Percentiles rank a stretch among this genome's conserved stretches.
Conservation (phyloP, 108 stramenopile genomes). For the Thalassiosira profunda region DNA sequence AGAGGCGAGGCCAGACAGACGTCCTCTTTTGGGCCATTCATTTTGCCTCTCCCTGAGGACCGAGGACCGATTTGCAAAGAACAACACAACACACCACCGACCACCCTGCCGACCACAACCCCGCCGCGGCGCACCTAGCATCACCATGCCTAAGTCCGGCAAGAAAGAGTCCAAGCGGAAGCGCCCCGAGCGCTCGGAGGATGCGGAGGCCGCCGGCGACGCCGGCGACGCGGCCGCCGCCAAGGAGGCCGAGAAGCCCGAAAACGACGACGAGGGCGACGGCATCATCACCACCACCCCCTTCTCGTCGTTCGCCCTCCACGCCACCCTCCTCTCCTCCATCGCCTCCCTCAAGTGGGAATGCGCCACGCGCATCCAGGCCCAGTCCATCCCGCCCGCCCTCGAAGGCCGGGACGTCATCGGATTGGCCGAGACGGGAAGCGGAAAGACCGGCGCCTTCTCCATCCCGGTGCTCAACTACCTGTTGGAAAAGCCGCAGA, state of each 20-base stretch:
- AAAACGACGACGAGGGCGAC: constrained; percentile 27
- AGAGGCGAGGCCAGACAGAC: too few species aligned
- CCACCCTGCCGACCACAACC: not conserved
- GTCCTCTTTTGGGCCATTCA: too few species aligned
- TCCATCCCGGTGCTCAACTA: constrained; percentile 92
- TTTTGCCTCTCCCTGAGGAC: too few species aligned
- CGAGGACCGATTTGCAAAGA: not conserved
- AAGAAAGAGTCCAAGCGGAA: constrained; percentile 14
- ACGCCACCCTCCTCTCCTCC: constrained; percentile 83
- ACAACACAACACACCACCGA: not conserved
- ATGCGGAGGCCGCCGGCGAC: not conserved
- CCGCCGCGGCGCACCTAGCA: not conserved
- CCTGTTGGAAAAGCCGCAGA: constrained; percentile 86
- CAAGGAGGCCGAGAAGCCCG: constrained; percentile 15
- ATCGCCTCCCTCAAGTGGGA: constrained; percentile 91
- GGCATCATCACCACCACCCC: constrained; percentile 73
- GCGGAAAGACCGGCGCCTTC: constrained; percentile 97
- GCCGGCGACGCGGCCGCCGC: constrained; percentile 6
- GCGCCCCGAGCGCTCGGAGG: constrained; percentile 13
- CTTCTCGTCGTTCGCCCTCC: constrained; percentile 89
- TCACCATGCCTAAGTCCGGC: constrained; percentile 15
- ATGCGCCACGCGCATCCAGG: constrained; percentile 95
- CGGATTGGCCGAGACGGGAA: constrained; percentile 93
- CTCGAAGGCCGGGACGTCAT: constrained; percentile 89
- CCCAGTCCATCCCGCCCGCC: constrained; percentile 88